phyloP scores from a whole-genome alignment of 2,329 filamentous ascomycete genomes.

The Fusarium domesticum region DNA sequence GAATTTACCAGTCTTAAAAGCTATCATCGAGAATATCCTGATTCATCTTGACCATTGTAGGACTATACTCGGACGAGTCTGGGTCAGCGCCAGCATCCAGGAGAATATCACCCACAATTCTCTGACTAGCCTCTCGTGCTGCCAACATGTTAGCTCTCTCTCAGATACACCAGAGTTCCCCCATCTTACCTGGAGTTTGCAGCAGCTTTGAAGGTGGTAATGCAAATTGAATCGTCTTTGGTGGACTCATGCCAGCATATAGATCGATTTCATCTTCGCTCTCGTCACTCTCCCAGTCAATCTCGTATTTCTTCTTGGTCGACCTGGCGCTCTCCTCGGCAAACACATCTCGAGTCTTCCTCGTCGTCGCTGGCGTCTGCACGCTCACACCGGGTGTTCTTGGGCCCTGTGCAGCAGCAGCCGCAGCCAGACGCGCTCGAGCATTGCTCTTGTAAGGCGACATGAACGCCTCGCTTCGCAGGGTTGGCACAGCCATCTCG shows the following conservation, averaged over 20 bases:
- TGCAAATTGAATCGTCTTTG: slow-evolving; percentile 88
- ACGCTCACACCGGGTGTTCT: slow-evolving; percentile 83
- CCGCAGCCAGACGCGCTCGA: slow-evolving; percentile 42
- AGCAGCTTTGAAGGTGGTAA: slow-evolving; percentile 72
- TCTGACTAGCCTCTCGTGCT: slow-evolving; percentile 76
- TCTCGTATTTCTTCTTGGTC: slow-evolving; percentile 48
- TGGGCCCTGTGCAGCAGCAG: slow-evolving; percentile 47
- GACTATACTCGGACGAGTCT: slow-evolving; percentile 58
- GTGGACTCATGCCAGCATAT: slow-evolving; percentile 77
- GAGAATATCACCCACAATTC: slow-evolving; percentile 77
- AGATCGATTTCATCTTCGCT: slow-evolving; percentile 61
- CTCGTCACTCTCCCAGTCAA: slow-evolving; percentile 73
- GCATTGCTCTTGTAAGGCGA: slow-evolving; percentile 59
- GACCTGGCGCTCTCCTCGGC: slow-evolving; percentile 25
- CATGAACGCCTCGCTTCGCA: slow-evolving; percentile 82
- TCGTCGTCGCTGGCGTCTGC: slow-evolving; percentile 62
- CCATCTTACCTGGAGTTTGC: slow-evolving; percentile 76
- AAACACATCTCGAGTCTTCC: slow-evolving; percentile 51
- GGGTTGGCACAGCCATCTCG: slow-evolving; percentile 73
- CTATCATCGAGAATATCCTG: slow-evolving; percentile 60
- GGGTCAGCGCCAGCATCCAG: slow-evolving; percentile 67
- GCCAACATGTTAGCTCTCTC: slow-evolving; percentile 7
- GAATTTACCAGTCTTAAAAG: slow-evolving; percentile 42
- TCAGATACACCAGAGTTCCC: too few species aligned
- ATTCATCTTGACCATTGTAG: slow-evolving; percentile 64